phyloP scores from a whole-genome alignment of 352 stramenopile genomes.

The Pythium volutum region DNA sequence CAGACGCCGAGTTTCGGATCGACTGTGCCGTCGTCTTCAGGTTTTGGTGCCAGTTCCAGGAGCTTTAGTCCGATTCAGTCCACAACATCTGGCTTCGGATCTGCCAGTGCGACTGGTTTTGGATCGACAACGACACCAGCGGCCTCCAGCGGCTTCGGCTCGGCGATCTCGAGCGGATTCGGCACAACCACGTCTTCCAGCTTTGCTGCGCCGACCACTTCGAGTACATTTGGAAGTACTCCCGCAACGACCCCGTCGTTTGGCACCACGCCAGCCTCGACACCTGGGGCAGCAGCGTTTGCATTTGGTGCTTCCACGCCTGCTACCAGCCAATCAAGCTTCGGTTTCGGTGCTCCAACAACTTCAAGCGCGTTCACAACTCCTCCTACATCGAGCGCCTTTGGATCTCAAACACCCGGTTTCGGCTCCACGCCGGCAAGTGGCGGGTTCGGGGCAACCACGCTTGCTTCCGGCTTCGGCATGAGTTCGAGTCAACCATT shows the following conservation, averaged over 20 bases:
- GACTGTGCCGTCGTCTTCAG: conserved; percentile 1
- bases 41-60: conserved; percentile 3
- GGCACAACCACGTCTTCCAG: conserved; percentile 14
- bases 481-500: conserved; percentile 29
- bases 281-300: conserved; percentile 27
- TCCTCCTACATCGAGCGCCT: conserved; percentile 30
- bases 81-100: conserved; percentile 3
- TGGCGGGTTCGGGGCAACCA: conserved; percentile 20
- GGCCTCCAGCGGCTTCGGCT: conserved; percentile 15
- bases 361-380: conserved; percentile 25
- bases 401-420: conserved; percentile 25
- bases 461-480: conserved; percentile 36
- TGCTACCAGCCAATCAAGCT: conserved; percentile 25
- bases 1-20: conserved; percentile 8
- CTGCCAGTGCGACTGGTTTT: conserved; percentile 33
- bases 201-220: conserved; percentile 29
- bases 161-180: conserved; percentile 18
- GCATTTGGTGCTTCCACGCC: conserved; percentile 25
- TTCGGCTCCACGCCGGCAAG: conserved; percentile 19
- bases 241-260: conserved; percentile 37
- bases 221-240: conserved; percentile 37
- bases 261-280: conserved; percentile 28
- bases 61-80: neutral
- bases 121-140: conserved; percentile 16
- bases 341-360: conserved; percentile 17